A percentile compares a stretch with the other conserved stretches of the same genome.
These are phyloP conservation scores for Kurtzmaniella fragi DNA, from an alignment of 805 yeast species.

Conservation along the genomic window DNA sequence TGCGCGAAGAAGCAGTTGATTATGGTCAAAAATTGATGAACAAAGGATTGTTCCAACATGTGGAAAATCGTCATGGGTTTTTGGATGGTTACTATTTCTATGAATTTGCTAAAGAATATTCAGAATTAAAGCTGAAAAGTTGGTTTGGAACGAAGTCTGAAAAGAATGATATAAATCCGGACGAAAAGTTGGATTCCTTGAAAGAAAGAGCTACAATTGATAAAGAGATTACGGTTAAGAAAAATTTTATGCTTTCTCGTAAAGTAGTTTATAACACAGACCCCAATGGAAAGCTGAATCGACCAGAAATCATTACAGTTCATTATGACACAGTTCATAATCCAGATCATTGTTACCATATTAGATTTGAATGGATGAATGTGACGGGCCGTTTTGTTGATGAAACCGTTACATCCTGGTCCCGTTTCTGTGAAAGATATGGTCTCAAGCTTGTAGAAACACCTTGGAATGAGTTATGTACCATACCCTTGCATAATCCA, in stretches of 20 bases:
- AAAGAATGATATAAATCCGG: conserved; percentile 3
- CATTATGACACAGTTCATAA: conserved; percentile 92
- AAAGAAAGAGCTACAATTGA: conserved; percentile 18
- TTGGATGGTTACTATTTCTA: conserved; percentile 93
- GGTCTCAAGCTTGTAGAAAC: conserved; percentile 78
- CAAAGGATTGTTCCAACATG: conserved; percentile 70
- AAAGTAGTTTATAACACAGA: conserved; percentile 71
- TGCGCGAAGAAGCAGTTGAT: conserved; percentile 75
- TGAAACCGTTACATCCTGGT: conserved; percentile 71
- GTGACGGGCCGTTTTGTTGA: conserved; percentile 83
- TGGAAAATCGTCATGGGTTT: conserved; percentile 75
- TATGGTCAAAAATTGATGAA: conserved; percentile 79
- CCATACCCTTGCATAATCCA: conserved; percentile 73
- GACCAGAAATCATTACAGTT: conserved; percentile 73
- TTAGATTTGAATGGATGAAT: conserved; percentile 88
- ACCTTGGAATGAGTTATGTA: conserved; percentile 84
- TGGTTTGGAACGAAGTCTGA: conserved; percentile 8
- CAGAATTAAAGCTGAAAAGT: not conserved
- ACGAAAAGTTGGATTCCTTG: conserved; percentile 10
- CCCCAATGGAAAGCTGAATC: conserved; percentile 61
- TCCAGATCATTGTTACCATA: conserved; percentile 91
- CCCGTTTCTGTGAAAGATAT: conserved; percentile 77
- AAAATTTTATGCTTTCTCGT: conserved; percentile 57
- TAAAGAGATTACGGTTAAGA: conserved; percentile 16
- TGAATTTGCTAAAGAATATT: conserved; percentile 54